Evolutionary conservation across 2,329 filamentous ascomycete species (phyloP), one percentile per base, ranked within the genome.

Genomic region (Leptographium procerum): DNA sequence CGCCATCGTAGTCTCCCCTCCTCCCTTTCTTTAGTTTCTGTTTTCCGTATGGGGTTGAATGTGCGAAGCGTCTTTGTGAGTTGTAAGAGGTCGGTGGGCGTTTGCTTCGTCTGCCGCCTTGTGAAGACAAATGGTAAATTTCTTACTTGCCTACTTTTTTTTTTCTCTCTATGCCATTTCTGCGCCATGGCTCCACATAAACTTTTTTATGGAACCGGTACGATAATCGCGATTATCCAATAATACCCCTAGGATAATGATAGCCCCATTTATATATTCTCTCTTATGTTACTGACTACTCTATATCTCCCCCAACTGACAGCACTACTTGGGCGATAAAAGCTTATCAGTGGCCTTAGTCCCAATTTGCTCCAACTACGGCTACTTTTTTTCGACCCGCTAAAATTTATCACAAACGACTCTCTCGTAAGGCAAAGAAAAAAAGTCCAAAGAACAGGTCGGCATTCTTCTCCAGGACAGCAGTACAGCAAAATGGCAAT

Each of bases 401-500:
- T 52, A 22, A 47, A 53, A 28, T 33, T 34, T 29, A 22, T 19
- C 24, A 4, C 47, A 28, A n/a, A 34, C 50, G 50, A 16, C 22
- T 26, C 22, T 26, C n/a, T 33, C 14, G 16, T 45, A 40, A 52
- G 28, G n/a, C n/a, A 52, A 26, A 40, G 43, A 54, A 53, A 54
- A 40, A 52, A 24, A 34, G 22, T 14, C 31, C n/a, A 36, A 26
- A 50, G 26, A 50, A 50, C 47, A 28, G 11, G 24, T 29, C 31
- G 11, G 10, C 33, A 52, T 4, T 52, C 29, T 26, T 2, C 43
- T n/a, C n/a, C n/a, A n/a, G n/a, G n/a, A 40, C 6, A 4, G 14
- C 43, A 47, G n/a, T 16, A 19, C 47, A 50, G 26, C 47, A 50
- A 13, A n/a, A 16, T 14, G 26, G 29, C 24, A 45, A 82, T 82